Conservation (phyloP, 73 alveolate species). For the Paramecium biaurelia region DNA sequence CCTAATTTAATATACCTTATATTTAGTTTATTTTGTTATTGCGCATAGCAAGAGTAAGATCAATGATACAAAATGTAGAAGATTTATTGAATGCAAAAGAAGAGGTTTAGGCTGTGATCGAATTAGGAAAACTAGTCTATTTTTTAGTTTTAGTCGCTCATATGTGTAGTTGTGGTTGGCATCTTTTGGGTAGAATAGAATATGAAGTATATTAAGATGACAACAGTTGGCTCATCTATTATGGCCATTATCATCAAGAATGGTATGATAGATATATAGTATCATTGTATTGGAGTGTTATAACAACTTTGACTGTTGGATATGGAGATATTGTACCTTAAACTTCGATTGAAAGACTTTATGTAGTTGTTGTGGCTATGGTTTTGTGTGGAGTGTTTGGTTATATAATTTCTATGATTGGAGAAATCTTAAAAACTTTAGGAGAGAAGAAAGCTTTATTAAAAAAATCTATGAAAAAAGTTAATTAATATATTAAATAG, state of each 20-base stretch:
- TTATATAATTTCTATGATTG: constrained; percentile 48
- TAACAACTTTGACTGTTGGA: constrained; percentile 62
- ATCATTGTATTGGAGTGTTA: constrained; percentile 61
- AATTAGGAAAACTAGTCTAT: constrained; percentile 43
- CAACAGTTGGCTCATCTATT: constrained; percentile 9
- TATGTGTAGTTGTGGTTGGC: constrained; percentile 60
- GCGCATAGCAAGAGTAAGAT: constrained; percentile 44
- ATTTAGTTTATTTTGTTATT: constrained; percentile 29
- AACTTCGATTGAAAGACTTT: constrained; percentile 52
- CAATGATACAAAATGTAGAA: constrained; percentile 35
- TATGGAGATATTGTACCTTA: constrained; percentile 65
- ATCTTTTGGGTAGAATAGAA: constrained; percentile 43
- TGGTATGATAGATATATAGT: constrained; percentile 54
- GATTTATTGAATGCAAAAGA: constrained; percentile 56
- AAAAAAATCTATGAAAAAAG: constrained; percentile 36
- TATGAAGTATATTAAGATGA: constrained; percentile 5
- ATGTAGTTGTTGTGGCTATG: constrained; percentile 47
- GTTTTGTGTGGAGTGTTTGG: constrained; percentile 63
- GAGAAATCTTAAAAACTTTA: constrained; percentile 43
- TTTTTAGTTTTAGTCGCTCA: constrained; percentile 56
- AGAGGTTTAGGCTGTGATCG: constrained; percentile 43
- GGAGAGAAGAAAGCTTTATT: not conserved
- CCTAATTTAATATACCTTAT: constrained; percentile 50
- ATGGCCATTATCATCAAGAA: not conserved
- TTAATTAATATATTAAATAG: constrained; percentile 54